phyloP scores from a whole-genome alignment of 1,139 yeast genomes.

The Blastobotrys elegans region DNA sequence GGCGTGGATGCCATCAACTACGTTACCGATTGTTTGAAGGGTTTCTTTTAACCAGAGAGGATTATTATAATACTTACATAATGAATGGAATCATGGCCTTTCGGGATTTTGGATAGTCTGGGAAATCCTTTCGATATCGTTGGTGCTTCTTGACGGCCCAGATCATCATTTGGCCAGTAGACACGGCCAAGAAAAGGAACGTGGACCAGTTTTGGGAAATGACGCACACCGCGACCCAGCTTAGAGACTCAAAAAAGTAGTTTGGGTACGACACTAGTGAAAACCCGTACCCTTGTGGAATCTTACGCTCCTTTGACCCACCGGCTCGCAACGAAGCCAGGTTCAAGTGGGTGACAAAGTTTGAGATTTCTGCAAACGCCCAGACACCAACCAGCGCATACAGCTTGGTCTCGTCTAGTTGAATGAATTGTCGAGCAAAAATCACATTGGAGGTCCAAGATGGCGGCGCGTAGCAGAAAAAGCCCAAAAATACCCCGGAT shows the following conservation, averaged over 20 bases:
- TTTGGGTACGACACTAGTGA: slow-evolving; percentile 58
- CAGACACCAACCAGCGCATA: slow-evolving; percentile 40
- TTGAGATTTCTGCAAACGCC: slow-evolving; percentile 64
- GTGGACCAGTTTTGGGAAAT: slow-evolving; percentile 77
- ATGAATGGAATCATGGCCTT: slow-evolving; percentile 60
- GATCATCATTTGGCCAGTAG: slow-evolving; percentile 69
- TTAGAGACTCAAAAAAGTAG: slow-evolving; percentile 77
- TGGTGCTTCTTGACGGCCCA: slow-evolving; percentile 76
- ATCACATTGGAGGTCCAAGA: slow-evolving; percentile 22
- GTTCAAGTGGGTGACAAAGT: slow-evolving; percentile 61
- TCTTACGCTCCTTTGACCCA: slow-evolving; percentile 44
- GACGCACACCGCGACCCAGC: slow-evolving; percentile 67
- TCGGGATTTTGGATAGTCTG: slow-evolving; percentile 70
- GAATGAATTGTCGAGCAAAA: slow-evolving; percentile 29
- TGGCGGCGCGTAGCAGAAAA: slow-evolving; percentile 63
- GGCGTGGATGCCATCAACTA: slow-evolving; percentile 4
- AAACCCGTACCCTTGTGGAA: slow-evolving; percentile 51
- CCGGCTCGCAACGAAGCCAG: slow-evolving; percentile 51
- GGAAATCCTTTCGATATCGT: slow-evolving; percentile 64
- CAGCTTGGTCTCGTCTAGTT: slow-evolving; percentile 19
- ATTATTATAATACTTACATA: slow-evolving; percentile 26
- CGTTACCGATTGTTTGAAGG: slow-evolving; percentile 1
- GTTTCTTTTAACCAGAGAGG: not conserved
- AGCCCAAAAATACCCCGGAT: slow-evolving; percentile 69
- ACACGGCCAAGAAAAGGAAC: slow-evolving; percentile 62